Percentiles rank a stretch among this genome's conserved stretches.
Conservation (phyloP, 441 rosid genomes). For the Iberis amara region DNA sequence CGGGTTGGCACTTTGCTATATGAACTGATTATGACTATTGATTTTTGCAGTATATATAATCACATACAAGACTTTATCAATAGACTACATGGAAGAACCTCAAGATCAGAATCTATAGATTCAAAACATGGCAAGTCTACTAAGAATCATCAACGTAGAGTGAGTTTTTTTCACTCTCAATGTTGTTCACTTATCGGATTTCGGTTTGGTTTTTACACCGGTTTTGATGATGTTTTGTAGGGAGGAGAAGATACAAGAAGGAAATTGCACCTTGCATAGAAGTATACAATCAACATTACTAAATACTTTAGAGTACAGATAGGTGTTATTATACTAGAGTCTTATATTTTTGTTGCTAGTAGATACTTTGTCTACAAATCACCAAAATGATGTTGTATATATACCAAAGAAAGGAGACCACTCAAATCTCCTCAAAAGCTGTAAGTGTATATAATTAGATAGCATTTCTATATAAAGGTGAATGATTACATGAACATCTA, state of each 20-base stretch:
- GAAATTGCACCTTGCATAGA: constrained; percentile 32
- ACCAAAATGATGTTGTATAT: too few species aligned
- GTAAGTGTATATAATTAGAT: too few species aligned
- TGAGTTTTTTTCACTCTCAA: constrained; percentile 31
- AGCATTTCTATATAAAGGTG: too few species aligned
- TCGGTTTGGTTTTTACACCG: constrained; percentile 5
- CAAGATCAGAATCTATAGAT: constrained; percentile 35
- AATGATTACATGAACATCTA: too few species aligned
- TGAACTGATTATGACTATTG: too few species aligned
- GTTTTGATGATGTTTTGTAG: constrained; percentile 16
- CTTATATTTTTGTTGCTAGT: too few species aligned
- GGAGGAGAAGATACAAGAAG: constrained; percentile 28
- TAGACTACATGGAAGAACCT: constrained; percentile 40
- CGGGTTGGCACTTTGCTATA: too few species aligned
- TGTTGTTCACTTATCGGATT: not conserved
- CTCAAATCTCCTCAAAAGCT: too few species aligned
- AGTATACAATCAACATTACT: too few species aligned
- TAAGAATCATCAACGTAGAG: constrained; percentile 29
- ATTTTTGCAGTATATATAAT: constrained; percentile 65
- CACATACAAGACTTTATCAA: constrained; percentile 51
- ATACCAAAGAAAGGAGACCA: too few species aligned
- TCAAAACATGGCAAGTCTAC: constrained; percentile 30
- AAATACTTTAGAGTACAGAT: constrained; percentile 2
- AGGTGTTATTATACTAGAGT: not conserved
- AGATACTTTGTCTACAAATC: too few species aligned